Evolutionary conservation across 2,329 filamentous ascomycete species (phyloP).

Genomic region (Tympanopsis confertula): DNA sequence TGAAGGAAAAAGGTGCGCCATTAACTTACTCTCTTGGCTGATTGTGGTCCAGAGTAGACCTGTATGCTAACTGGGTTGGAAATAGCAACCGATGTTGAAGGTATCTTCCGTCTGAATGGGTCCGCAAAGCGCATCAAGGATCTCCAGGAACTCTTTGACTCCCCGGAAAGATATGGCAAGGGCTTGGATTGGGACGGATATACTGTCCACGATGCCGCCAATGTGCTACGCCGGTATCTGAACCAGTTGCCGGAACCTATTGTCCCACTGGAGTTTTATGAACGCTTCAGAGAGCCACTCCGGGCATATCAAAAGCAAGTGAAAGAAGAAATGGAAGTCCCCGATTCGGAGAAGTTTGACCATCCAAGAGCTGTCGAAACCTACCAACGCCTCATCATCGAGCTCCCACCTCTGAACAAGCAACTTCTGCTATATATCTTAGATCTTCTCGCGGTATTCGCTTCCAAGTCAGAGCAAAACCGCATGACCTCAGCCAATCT

Average conservation of each 20-base stretch:
- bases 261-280: constrained; percentile 86
- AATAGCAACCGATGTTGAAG: constrained; percentile 82
- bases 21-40: neutral
- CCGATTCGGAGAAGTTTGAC: constrained; percentile 65
- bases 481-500: constrained; percentile 93
- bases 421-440: constrained; percentile 92
- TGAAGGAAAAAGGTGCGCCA: constrained; percentile 87
- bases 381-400: constrained; percentile 85
- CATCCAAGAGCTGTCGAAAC: constrained; percentile 62
- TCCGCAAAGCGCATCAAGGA: constrained; percentile 98
- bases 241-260: constrained; percentile 95
- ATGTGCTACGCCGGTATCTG: constrained; percentile 86
- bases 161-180: constrained; percentile 89
- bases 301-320: constrained; percentile 61
- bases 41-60: neutral
- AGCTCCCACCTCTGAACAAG: constrained; percentile 82
- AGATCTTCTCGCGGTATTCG: constrained; percentile 89
- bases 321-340: constrained; percentile 57
- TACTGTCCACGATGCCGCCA: constrained; percentile 95
- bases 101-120: constrained; percentile 89
- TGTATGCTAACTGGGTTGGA: constrained; percentile 12
- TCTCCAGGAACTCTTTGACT: constrained; percentile 81
- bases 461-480: constrained; percentile 91
- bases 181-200: constrained; percentile 95
- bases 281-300: constrained; percentile 77